Base-by-base conservation (phyloP, 192 early-diverging fungal species). In the Coemansia sp. region DNA sequence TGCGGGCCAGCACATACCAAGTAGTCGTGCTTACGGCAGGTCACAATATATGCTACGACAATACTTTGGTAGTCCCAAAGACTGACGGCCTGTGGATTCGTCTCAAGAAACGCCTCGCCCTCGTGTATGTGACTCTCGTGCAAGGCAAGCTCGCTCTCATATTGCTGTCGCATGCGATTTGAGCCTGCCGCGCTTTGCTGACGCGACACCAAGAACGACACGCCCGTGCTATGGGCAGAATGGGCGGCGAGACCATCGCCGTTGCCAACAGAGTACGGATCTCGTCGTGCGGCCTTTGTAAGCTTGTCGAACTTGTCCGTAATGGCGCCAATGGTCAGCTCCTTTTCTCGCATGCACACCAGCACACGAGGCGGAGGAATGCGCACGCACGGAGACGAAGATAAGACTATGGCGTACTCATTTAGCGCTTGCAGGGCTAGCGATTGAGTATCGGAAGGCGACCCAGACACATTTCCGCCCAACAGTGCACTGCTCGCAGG, bases 291-390 rank as follows among this genome's bases (percentile, higher is more conserved):
- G 1, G 45, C 54, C 9, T 59, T 65, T 8, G 72, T 67, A 67
- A 78, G 45, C 64, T 69, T 66, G 73, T 63, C 57, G 48, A 77
- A 80, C 40, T 66, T 62, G 10, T 70, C 68, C 4, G 71, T 59
- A 19, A 84, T 62, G 5, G 57, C 73, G 31, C 74, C 62, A 16
- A 79, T 68, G 3, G 73, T 74, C 29, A 76, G 74, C 39, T 90
- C 92, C 24, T 86, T 86, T 16, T 87, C 79, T 29, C 84, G 87
- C 83, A 91, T 85, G 24, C 79, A 69, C 16, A 81, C 75, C 42
- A 99, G 80, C 16, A 95, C 78, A 72, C 93, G 94, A 1, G 97
- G 97, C 5, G 90, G 89, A 13, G 93, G 90, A 67, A 96, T 95
- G 37, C 75, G 75, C 27, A 99, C 94, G 75, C 88, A 89, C 2